Conservation (phyloP, 805 yeast species). For the Teunomyces cretensis region DNA sequence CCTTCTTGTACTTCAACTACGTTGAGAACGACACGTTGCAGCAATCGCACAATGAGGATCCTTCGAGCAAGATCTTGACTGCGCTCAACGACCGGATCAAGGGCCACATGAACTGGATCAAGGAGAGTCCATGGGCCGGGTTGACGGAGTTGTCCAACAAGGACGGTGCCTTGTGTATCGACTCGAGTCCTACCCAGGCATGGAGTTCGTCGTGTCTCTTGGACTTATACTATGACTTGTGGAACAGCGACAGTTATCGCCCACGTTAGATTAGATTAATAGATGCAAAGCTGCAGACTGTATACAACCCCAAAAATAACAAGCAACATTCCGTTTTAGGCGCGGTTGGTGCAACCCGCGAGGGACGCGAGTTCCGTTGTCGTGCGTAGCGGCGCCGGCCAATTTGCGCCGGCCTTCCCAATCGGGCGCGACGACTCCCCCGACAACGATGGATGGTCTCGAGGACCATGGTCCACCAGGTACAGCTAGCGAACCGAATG, state of each 20-base stretch:
- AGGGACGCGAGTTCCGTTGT: constrained; percentile 1
- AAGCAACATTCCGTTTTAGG: background rate
- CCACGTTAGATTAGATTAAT: background rate
- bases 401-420: background rate
- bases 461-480: too few relatives aligned
- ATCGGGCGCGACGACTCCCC: background rate
- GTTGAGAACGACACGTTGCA: constrained; percentile 29
- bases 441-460: background rate
- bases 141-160: constrained; percentile 89
- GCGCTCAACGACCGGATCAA: constrained; percentile 59
- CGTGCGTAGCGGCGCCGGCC: background rate
- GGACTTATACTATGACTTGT: constrained; percentile 72
- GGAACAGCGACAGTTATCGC: constrained; percentile 16
- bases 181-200: constrained; percentile 95
- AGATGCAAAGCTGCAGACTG: background rate
- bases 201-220: constrained; percentile 90
- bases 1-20: constrained; percentile 58
- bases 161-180: constrained; percentile 76
- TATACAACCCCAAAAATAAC: too few relatives aligned
- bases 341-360: background rate
- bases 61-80: constrained; percentile 55
- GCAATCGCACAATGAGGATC: constrained; percentile 20
- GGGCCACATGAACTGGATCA: constrained; percentile 69
- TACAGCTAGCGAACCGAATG: too few relatives aligned
- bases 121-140: constrained; percentile 88